These are phyloP conservation scores for Fusarium chuoi DNA, from an alignment of 2,329 filamentous ascomycete genomes.

Conservation along the genomic window DNA sequence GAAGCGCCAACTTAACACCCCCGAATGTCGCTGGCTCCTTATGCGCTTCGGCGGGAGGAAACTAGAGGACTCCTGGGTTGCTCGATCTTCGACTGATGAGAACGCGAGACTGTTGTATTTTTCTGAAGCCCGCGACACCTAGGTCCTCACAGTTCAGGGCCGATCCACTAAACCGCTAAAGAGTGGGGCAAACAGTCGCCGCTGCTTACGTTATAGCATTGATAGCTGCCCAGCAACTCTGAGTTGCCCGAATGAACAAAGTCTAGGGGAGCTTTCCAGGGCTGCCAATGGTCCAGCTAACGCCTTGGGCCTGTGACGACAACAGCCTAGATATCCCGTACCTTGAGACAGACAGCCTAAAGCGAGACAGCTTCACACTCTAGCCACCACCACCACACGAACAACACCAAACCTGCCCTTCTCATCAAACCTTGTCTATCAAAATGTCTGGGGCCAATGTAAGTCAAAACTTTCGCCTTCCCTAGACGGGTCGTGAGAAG, in stretches of 20 bases:
- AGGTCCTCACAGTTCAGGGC: background rate
- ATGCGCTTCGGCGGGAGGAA: background rate
- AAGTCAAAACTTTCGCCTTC: background rate
- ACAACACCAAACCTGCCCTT: background rate
- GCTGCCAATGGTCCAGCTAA: background rate
- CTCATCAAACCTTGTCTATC: slow-evolving; percentile 12
- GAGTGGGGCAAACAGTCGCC: slow-evolving; percentile 1
- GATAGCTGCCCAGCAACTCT: slow-evolving; percentile 32
- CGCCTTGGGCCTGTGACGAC: slow-evolving; percentile 32
- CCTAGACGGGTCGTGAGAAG: background rate
- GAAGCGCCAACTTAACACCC: background rate
- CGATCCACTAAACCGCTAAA: background rate
- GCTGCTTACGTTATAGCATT: slow-evolving; percentile 21
- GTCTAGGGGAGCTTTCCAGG: background rate
- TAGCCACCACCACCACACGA: slow-evolving; percentile 1
- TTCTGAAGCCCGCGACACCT: slow-evolving; percentile 25
- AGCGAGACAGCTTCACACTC: slow-evolving; percentile 16
- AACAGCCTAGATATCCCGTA: background rate
- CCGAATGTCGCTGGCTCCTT: background rate
- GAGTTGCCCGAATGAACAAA: background rate
- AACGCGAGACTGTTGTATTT: slow-evolving; percentile 38
- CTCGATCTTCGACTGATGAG: slow-evolving; percentile 4
- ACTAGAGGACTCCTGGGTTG: background rate
- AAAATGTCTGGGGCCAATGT: slow-evolving; percentile 50
- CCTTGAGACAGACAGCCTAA: slow-evolving; percentile 22